Base-by-base conservation (phyloP, 1,284 basidiomycete species). In the Pyrrhoderma lamaoense region DNA sequence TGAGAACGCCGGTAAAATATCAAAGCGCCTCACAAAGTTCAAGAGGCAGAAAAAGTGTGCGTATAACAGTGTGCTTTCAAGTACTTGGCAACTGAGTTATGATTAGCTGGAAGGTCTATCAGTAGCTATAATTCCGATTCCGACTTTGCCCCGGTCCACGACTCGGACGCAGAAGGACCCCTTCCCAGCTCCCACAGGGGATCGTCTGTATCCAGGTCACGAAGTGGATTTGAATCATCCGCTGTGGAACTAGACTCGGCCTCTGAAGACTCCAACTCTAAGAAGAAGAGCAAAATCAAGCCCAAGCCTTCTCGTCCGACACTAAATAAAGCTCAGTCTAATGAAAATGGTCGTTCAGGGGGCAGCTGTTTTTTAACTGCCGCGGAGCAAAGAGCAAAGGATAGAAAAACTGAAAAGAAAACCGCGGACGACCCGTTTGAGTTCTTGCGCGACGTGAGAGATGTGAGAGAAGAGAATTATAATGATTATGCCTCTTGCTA, bases 321-420 rank as follows among this genome's bases (percentile, higher is more conserved):
- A 3, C 27, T 59, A 5, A 66, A 68, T 47, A 69, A 67, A 14
- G 45, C 52, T 0, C 54, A 57, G 14, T 58, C 67, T 22, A 53
- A 62, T 19, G 54, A 48, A 27, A 54, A 42, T 46, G 60, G 57
- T 59, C 53, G 58, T 8, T 48, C 57, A 3, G 65, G 62, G 18
- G 65, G 62, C 1, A 62, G 61, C 8, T 67, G 64, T 36, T 88
- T 95, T 65, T 73, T 94, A 57, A 96, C 94, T 14, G 84, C 85
- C 8, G 93, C 94, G 0, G 93, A 97, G 65, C 80, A 79, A 57
- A 79, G 88, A 5, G 77, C 80, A 50, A 77, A 85, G 58, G 76
- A 79, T 27, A 86, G 82, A 60, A 93, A 93, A 65, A 78, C 80
- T 19, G 85, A 88, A 57, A 93, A 93, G 72, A 85, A 89, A 61